These are phyloP conservation scores for Rutidosis leptorrhynchoides DNA, from an alignment of 129 eudicot species.

Conservation along the genomic window DNA sequence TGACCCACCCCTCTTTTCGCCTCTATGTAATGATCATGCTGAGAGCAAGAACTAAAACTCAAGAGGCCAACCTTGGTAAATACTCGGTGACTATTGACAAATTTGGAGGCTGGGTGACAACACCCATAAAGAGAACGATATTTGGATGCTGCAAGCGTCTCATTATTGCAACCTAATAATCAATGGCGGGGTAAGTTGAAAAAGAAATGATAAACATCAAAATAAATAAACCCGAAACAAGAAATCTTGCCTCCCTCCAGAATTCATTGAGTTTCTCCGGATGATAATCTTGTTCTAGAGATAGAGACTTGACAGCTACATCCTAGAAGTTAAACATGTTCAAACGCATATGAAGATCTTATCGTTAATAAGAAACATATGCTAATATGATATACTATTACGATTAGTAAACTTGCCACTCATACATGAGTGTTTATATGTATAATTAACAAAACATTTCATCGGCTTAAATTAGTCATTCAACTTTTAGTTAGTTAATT, in stretches of 20 bases:
- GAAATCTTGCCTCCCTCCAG: slow-evolving; percentile 61
- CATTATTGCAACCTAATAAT: slow-evolving; percentile 83
- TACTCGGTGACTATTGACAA: slow-evolving; percentile 92
- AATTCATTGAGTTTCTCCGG: slow-evolving; percentile 72
- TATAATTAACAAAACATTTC: too few relatives aligned
- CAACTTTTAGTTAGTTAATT: too few relatives aligned
- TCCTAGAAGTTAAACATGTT: slow-evolving; percentile 48
- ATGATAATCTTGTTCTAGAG: slow-evolving; percentile 89
- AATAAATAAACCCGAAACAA: background rate
- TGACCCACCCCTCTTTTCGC: slow-evolving; percentile 15
- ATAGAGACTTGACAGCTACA: slow-evolving; percentile 91
- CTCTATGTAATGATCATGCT: slow-evolving; percentile 5
- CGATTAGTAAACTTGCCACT: too few relatives aligned
- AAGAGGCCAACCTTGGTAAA: slow-evolving; percentile 61
- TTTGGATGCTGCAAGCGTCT: slow-evolving; percentile 96
- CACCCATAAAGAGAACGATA: slow-evolving; percentile 97
- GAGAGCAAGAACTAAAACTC: slow-evolving; percentile 4
- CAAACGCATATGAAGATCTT: background rate
- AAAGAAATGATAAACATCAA: background rate
- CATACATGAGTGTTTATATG: too few relatives aligned
- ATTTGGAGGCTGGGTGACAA: slow-evolving; percentile 90
- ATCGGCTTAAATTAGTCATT: too few relatives aligned
- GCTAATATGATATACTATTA: too few relatives aligned
- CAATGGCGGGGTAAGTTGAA: slow-evolving; percentile 16
- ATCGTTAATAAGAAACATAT: slow-evolving; percentile 4